phyloP scores from a whole-genome alignment of 495 filamentous ascomycete genomes.

The Trypethelium eluteriae region DNA sequence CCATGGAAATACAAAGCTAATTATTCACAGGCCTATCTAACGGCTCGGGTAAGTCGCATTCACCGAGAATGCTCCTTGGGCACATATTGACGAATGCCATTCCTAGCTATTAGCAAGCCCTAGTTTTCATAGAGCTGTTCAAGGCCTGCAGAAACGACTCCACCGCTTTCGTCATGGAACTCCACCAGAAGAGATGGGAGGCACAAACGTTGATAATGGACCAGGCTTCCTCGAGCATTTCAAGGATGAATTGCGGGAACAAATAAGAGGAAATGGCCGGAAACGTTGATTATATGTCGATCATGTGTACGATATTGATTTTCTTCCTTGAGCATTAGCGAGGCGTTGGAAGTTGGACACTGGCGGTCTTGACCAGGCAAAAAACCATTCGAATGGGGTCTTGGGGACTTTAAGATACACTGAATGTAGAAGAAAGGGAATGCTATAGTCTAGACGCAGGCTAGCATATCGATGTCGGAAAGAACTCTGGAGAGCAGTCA shows the following conservation, averaged over 20 bases:
- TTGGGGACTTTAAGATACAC: too few species aligned
- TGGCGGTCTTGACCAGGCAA: too few species aligned
- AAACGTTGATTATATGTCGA: slow-evolving; percentile 2
- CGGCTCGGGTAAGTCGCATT: slow-evolving; percentile 7
- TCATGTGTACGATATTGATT: neutral
- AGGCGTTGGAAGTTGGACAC: too few species aligned
- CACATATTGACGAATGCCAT: neutral
- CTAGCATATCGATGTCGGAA: too few species aligned
- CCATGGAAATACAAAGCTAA: neutral
- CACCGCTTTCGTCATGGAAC: slow-evolving; percentile 26
- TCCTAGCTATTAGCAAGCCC: slow-evolving; percentile 24
- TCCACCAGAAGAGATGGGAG: slow-evolving; percentile 34
- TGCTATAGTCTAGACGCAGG: too few species aligned
- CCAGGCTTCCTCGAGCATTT: slow-evolving; percentile 29
- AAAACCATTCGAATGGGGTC: too few species aligned
- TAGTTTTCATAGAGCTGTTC: slow-evolving; percentile 31
- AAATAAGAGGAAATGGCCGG: slow-evolving; percentile 12
- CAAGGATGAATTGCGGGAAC: slow-evolving; percentile 28
- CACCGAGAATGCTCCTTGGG: neutral
- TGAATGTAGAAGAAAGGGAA: too few species aligned
- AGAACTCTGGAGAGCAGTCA: too few species aligned
- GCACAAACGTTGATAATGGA: slow-evolving; percentile 30
- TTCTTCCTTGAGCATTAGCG: neutral
- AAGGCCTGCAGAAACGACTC: slow-evolving; percentile 26
- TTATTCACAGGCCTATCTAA: neutral